Base-by-base conservation (phyloP, 2,329 filamentous ascomycete genomes). In the Colletotrichum lentis region DNA sequence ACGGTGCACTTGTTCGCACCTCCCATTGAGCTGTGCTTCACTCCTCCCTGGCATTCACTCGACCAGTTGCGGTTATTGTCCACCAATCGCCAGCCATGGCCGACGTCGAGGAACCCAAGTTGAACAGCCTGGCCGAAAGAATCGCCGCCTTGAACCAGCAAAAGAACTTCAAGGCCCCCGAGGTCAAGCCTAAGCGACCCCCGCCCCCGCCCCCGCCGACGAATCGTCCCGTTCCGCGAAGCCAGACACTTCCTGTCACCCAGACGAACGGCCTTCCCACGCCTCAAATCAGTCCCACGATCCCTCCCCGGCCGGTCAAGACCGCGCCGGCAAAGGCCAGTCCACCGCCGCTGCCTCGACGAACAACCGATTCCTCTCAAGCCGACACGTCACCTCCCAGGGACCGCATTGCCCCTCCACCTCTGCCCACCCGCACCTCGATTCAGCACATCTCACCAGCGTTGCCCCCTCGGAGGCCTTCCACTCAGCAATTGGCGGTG, bases 131-230 rank as follows among this genome's bases (percentile, higher is more conserved):
- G 31, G 83, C 86, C 5, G 86, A 89, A 76, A 83, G 88, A 60
- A 90, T 90, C 70, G 87, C 88, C 11, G 88, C 88, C 37, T 81
- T 90, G 70, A 90, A 90, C 72, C 79, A 81, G 73, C 84, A 89
- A 76, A 86, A 86, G 77, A 86, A 85, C 79, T 86, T 90, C 79
- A 79, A 79, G 65, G 73, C 78, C 16, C 77, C 79, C 24, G 76
- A 77, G 31, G 60, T 73, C 4, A 72, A 73, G 18, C 71, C 73
- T 27, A 81, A 80, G 73, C 77, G 78, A 62, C 77, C 81, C 27
- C 79, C 81, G 31, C 84, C 83, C 3, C 82, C 85, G 69, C 81
- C 81, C 16, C 84, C 83, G 53, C 80, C 82, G 14, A 79, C 76
- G 49, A 80, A 80, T 61, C 64, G 67, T 14, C 80, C 82, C 44